A percentile compares a stretch with the other conserved stretches of the same genome.
These are phyloP conservation scores for Corylus heterophylla DNA, from an alignment of 306 rosid genomes.

Conservation along the genomic window DNA sequence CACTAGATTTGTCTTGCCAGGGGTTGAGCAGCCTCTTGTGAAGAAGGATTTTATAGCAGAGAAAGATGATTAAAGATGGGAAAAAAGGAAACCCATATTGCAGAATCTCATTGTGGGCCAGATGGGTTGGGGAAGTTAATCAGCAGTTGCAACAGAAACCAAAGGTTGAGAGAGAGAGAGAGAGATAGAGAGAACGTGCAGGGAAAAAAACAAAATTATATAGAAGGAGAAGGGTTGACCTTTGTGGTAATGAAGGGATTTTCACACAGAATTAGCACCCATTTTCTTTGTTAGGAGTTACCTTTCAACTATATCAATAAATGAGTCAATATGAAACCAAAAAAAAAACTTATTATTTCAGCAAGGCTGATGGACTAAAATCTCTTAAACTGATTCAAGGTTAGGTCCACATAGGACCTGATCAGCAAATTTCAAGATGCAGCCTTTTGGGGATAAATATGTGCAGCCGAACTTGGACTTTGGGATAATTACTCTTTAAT, in stretches of 20 bases:
- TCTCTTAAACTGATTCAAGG: conserved; percentile 2
- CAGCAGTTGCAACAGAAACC: conserved; percentile 49
- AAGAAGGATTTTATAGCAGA: conserved; percentile 45
- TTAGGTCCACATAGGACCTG: neutral
- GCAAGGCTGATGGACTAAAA: neutral
- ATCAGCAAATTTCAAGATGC: neutral
- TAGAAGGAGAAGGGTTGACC: conserved; percentile 52
- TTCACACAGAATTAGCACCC: conserved; percentile 27
- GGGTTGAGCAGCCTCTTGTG: conserved; percentile 15
- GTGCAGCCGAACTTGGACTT: conserved; percentile 1
- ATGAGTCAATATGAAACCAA: conserved; percentile 27
- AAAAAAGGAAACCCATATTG: conserved; percentile 26
- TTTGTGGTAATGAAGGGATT: conserved; percentile 44
- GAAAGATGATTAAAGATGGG: conserved; percentile 35
- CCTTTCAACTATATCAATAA: conserved; percentile 44
- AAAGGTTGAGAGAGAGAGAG: conserved; percentile 2
- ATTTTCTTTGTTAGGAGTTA: conserved; percentile 18
- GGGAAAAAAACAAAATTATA: conserved; percentile 19
- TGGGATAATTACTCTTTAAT: neutral
- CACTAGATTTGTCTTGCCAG: neutral
- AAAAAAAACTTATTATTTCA: conserved; percentile 4
- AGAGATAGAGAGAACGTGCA: conserved; percentile 38
- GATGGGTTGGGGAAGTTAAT: conserved; percentile 41
- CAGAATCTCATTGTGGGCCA: conserved; percentile 65
- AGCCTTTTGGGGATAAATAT: neutral